Base-by-base conservation (phyloP, 345 rosid genomes). In the Cardamine chenopodiifolia region DNA sequence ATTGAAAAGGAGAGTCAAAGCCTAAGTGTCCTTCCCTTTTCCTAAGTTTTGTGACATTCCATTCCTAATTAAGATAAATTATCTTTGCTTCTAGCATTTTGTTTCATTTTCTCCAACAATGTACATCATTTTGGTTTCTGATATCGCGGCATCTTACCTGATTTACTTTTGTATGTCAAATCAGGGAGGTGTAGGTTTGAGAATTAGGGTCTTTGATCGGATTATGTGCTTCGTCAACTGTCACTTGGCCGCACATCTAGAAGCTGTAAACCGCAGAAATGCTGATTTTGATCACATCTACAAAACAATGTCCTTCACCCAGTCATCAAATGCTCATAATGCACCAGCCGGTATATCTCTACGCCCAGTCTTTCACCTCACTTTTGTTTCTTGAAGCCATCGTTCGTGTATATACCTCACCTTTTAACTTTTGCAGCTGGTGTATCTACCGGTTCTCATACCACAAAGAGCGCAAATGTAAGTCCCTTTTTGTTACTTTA, bases 231-330 rank as follows among this genome's bases (percentile, higher is more conserved):
- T 90, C 80, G 88, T 88, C 42, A 90, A 90, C 73, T 90, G 96
- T 75, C 96, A 90, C 82, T 83, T 90, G 76, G 93, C 96, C 1
- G 96, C 96, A 8, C 96, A 90, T 84, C 72, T 90, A 80, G 96
- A 90, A 81, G 96, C 96, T 73, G 90, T 88, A 40, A 88, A 86
- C 77, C 85, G 87, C 25, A 83, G 96, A 28, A 90, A 90, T 82
- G 88, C 92, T 53, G 96, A 90, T 84, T 90, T 90, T 71, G 92
- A 90, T 81, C 92, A 90, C 76, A 85, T 90, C 39, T 90, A 74
- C 80, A 85, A 83, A 83, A 83, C 78, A 3, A 86, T 88, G 92
- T 82, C 74, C 15, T 90, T 90, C 59, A 71, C 86, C 29, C 84
- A 87, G 37, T 78, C 96, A 17, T 86, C 91, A 82, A 78, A 76